Evolutionary conservation across 352 stramenopile species (phyloP), one percentile per base, ranked within the genome.

Genomic region (Phytophthora citrophthora): DNA sequence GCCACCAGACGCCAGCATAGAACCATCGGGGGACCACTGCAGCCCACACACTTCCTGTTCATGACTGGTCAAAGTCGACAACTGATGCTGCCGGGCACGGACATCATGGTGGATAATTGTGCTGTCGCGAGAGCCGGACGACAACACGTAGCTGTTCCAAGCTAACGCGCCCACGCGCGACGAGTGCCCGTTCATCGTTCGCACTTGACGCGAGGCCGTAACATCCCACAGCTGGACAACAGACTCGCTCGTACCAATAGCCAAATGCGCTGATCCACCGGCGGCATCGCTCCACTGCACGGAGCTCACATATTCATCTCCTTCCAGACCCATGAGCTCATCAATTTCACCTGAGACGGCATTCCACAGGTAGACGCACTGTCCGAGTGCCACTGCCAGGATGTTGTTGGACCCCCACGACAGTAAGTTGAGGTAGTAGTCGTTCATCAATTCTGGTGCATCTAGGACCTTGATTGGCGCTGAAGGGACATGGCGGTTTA

Each of bases 391-490:
- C 5, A 99, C 96, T 2, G 97, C 97, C 23, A 99, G 76, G 44
- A 98, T 73, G 74, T 99, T 99, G 72, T 93, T 98, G 43, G 87
- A 73, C 51, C 96, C 95, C 98, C 98, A 99, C 39, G 95, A 98
- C 8, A 99, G 74, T 43, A 99, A 85, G 71, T 99, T 99, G 23
- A 99, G 81, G 74, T 99, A 99, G 84, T 99, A 99, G 74, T 99
- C 97, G 76, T 99, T 98, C 64, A 98, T 90, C 24, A 99, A 77
- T 70, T 99, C 97, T 0, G 98, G 98, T 26, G 97, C 97, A 78
- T 99, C 97, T 38, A 99, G 76, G 47, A 99, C 58, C 44, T 98
- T 96, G 59, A 93, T 94, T 11, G 97, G 97, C 11, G 96, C 95
- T 12, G 96, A 99, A 9, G 98, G 96, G 55, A 99, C 98, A 49